Evolutionary conservation across 352 stramenopile genomes (phyloP).

Genomic region (Globisporangium middletonii): DNA sequence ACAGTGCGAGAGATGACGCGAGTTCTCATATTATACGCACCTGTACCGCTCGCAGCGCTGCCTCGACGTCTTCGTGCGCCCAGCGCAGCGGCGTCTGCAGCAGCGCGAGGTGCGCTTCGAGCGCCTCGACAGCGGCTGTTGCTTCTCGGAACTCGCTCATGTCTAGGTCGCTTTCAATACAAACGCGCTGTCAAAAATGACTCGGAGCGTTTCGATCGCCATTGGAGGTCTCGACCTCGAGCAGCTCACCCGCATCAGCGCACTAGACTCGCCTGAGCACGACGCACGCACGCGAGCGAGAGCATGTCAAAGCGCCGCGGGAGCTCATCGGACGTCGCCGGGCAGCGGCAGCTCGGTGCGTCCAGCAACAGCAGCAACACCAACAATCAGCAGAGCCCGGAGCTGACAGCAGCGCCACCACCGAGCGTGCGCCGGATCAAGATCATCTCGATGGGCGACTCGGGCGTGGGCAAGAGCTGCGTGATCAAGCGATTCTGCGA

Average conservation of each 20-base stretch:
- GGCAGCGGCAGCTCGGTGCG: neutral
- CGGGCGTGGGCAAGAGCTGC: slow-evolving; percentile 90
- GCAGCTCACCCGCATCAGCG: no score
- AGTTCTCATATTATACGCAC: neutral
- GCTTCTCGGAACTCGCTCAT: slow-evolving; percentile 62
- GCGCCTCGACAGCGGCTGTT: slow-evolving; percentile 26
- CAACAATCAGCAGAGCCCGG: slow-evolving; percentile 10
- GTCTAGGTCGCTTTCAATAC: neutral
- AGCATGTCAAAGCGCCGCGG: slow-evolving; percentile 9
- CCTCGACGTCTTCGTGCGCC: slow-evolving; percentile 1
- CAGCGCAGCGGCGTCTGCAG: slow-evolving; percentile 15
- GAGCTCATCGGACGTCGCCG: slow-evolving; percentile 2
- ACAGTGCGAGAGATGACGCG: neutral
- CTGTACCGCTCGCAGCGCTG: slow-evolving; percentile 2
- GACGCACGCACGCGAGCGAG: neutral
- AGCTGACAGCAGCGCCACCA: slow-evolving; percentile 17
- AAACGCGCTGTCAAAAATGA: no score
- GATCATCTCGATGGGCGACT: slow-evolving; percentile 91
- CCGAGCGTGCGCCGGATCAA: slow-evolving; percentile 82
- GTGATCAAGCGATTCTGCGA: slow-evolving; percentile 96
- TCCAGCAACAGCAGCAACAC: slow-evolving; percentile 3
- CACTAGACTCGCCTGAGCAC: neutral
- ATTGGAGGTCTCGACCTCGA: no score
- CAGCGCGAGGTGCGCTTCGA: slow-evolving; percentile 29
- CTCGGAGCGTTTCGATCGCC: no score